These are phyloP conservation scores for Schizopora paradoxa DNA, from an alignment of 1,284 basidiomycete genomes.

Conservation along the genomic window DNA sequence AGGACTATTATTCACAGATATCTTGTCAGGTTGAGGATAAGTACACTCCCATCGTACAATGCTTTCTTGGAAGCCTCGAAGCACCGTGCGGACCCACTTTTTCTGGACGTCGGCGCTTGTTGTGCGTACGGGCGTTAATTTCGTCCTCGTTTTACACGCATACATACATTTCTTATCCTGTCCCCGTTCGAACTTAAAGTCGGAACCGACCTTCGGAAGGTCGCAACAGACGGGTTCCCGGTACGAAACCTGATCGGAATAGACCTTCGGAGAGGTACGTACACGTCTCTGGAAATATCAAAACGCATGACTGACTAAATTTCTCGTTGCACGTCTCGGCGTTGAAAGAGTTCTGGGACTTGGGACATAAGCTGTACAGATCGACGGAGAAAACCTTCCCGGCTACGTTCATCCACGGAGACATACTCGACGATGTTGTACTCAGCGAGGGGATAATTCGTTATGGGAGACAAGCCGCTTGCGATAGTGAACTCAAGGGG, in stretches of 20 bases:
- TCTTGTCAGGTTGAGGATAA: constrained; percentile 22
- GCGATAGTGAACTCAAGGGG: too few relatives aligned
- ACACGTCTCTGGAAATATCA: not conserved
- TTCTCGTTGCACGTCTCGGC: too few relatives aligned
- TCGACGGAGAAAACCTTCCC: constrained; percentile 19
- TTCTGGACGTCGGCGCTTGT: constrained; percentile 30
- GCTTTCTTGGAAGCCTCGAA: constrained; percentile 25
- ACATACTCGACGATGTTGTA: constrained; percentile 23
- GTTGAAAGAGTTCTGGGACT: constrained; percentile 23
- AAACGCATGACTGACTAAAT: not conserved
- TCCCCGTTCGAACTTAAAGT: too few relatives aligned
- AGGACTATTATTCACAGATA: not conserved
- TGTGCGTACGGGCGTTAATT: too few relatives aligned
- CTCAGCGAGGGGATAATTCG: constrained; percentile 31
- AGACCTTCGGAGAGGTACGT: constrained; percentile 20
- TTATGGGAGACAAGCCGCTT: too few relatives aligned
- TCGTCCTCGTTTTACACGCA: too few relatives aligned
- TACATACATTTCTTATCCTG: too few relatives aligned
- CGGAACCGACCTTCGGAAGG: constrained; percentile 24
- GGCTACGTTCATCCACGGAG: constrained; percentile 21
- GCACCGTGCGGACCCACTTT: constrained; percentile 23
- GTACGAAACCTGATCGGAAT: constrained; percentile 20
- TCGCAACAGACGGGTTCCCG: constrained; percentile 22
- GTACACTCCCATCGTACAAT: constrained; percentile 21
- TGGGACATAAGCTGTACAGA: constrained; percentile 23